Evolutionary conservation across 2,329 filamentous ascomycete species (phyloP).

Genomic region (Monilinia laxa): DNA sequence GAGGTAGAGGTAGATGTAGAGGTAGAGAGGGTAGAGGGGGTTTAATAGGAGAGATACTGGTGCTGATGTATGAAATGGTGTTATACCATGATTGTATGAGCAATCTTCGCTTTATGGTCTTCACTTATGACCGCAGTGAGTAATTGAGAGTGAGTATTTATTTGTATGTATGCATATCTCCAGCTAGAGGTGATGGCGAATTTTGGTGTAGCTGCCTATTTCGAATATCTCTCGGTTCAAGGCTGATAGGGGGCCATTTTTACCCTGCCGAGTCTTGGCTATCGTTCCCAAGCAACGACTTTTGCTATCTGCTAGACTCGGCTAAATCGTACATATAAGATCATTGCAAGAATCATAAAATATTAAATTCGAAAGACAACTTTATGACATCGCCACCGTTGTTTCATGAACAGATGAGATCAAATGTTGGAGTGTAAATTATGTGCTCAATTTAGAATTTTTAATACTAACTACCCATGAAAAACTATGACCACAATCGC

Average conservation of each 20-base stretch:
- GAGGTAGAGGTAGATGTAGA: too few species aligned
- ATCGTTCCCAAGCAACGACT: too few species aligned
- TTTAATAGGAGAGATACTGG: not conserved
- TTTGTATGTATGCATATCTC: not conserved
- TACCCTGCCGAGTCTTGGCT: not conserved
- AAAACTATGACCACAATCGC: conserved; percentile 12
- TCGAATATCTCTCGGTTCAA: not conserved
- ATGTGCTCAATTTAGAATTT: conserved; percentile 24
- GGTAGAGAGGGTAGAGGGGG: too few species aligned
- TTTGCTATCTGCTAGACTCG: not conserved
- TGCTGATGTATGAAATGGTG: not conserved
- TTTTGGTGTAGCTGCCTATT: not conserved
- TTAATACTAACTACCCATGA: conserved; percentile 24
- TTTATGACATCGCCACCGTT: not conserved
- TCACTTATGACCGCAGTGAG: not conserved
- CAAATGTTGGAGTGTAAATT: not conserved
- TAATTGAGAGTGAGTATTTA: not conserved
- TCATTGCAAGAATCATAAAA: not conserved
- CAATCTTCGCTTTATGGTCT: not conserved
- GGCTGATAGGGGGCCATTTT: not conserved
- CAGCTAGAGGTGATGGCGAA: not conserved
- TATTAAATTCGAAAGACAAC: not conserved
- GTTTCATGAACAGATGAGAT: not conserved
- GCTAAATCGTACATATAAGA: not conserved
- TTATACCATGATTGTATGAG: not conserved